Percentiles rank a stretch among this genome's conserved stretches.
phyloP scores from a whole-genome alignment of 2,329 filamentous ascomycete species.

The Claviceps quebecensis region DNA sequence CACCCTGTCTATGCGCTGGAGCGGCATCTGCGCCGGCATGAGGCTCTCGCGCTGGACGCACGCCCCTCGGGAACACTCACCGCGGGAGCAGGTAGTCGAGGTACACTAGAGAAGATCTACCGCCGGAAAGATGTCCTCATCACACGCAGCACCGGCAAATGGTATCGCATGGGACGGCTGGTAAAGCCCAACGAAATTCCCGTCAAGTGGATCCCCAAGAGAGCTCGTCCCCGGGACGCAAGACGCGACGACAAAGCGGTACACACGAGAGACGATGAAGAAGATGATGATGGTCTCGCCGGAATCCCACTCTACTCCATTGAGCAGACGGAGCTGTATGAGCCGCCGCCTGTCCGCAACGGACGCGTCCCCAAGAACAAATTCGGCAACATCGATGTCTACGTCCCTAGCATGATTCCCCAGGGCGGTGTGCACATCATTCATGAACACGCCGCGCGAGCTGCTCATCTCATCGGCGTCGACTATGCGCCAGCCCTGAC shows the following conservation, averaged over 20 bases:
- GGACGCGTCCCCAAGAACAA: conserved; percentile 78
- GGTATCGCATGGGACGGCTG: conserved; percentile 77
- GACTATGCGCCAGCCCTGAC: conserved; percentile 85
- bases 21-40: conserved; percentile 67
- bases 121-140: conserved; percentile 66
- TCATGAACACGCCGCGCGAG: conserved; percentile 46
- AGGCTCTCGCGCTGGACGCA: conserved; percentile 61
- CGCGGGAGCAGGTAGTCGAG: conserved; percentile 45
- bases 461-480: conserved; percentile 61
- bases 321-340: conserved; percentile 59
- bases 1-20: conserved; percentile 77
- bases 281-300: conserved; percentile 16
- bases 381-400: conserved; percentile 89
- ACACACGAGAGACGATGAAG: conserved; percentile 11
- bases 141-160: conserved; percentile 69
- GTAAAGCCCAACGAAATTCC: conserved; percentile 69
- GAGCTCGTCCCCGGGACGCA: conserved; percentile 19
- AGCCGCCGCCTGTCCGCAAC: conserved; percentile 58
- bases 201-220: conserved; percentile 54
- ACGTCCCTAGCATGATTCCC: conserved; percentile 84
- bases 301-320: conserved; percentile 46
- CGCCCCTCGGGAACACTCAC: conserved; percentile 65
- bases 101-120: conserved; percentile 63
- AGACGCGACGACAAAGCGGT: conserved; percentile 9
- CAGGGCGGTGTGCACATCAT: conserved; percentile 61